Percentiles rank a stretch among this genome's conserved stretches.
Conservation (phyloP, 345 rosid genomes). For the Arabidopsis thaliana region TAIR10.1 NC_003076.8:9017001-9017500, state of each 20-base stretch:
- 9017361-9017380: background rate
- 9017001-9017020: conserved; percentile 13
- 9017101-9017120: conserved; percentile 9
- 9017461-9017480: conserved; percentile 2
- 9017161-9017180: background rate
- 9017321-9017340: background rate
- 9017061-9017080: background rate
- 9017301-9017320: conserved; percentile 4
- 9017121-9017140: background rate
- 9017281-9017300: conserved; percentile 6
- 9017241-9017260: background rate
- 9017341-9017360: conserved; percentile 17
- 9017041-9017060: background rate
- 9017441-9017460: too few species aligned
- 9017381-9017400: background rate
- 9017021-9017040: background rate
- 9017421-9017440: background rate
- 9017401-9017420: background rate
- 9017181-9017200: background rate
- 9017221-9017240: background rate
- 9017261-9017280: conserved; percentile 20
- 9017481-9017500: conserved; percentile 17
- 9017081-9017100: conserved; percentile 15
- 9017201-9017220: background rate
- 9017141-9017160: background rate